Evolutionary conservation across 2,329 filamentous ascomycete genomes (phyloP).

Genomic region (Fusarium longipes): DNA sequence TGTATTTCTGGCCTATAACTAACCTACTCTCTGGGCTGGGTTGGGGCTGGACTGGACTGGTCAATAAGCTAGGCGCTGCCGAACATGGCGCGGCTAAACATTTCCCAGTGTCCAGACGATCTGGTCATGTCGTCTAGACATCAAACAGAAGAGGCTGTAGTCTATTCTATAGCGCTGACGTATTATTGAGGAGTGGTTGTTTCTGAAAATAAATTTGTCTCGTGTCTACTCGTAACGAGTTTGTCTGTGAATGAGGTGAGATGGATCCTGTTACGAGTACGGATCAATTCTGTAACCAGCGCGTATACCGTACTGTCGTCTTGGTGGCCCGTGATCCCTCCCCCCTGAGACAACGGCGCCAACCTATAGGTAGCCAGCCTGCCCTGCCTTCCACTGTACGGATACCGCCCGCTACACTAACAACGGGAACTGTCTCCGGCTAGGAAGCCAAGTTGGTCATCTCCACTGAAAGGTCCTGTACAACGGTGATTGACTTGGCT

Average conservation of each 20-base stretch:
- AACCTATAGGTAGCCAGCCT: too few species aligned
- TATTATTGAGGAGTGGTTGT: constrained; percentile 23
- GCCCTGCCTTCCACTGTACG: too few species aligned
- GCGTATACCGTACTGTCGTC: not conserved
- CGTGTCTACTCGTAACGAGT: constrained; percentile 15
- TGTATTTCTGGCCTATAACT: too few species aligned
- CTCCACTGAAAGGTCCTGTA: constrained; percentile 13
- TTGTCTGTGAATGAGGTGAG: constrained; percentile 14
- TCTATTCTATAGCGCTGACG: constrained; percentile 30
- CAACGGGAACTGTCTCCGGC: constrained; percentile 44
- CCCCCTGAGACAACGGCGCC: constrained; percentile 43
- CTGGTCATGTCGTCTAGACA: constrained; percentile 19
- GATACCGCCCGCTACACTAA: constrained; percentile 43
- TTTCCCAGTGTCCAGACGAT: constrained; percentile 27
- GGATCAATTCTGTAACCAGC: constrained; percentile 28
- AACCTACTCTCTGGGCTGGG: constrained; percentile 3
- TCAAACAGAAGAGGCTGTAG: constrained; percentile 28
- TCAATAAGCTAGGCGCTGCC: constrained; percentile 25
- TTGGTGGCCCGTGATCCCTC: constrained; percentile 8
- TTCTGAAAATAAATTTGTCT: constrained; percentile 23
- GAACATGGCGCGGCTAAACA: constrained; percentile 31
- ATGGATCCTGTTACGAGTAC: constrained; percentile 42
- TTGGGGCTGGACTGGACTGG: constrained; percentile 18
- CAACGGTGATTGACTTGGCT: constrained; percentile 1
- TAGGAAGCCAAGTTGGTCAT: constrained; percentile 37